Base-by-base conservation (phyloP, 257 asterid species). In the Solanum sparsipilum region DNA sequence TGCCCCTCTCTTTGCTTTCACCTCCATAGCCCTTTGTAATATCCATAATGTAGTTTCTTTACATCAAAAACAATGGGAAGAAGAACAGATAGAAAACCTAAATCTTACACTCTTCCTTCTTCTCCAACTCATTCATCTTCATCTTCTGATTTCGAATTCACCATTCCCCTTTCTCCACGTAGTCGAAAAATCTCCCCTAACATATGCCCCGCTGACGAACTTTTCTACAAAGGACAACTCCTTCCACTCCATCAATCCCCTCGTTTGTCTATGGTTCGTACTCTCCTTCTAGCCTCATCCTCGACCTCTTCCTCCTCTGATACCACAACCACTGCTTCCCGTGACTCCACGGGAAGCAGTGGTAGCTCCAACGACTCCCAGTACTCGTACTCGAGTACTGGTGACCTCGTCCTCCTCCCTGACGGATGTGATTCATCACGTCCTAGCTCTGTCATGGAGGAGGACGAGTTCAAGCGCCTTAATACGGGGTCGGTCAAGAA, bases 141-240 rank as follows among this genome's bases (percentile, higher is more conserved):
- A 65, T 93, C 98, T 73, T 95, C 99, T 71, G 95, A 93, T 82
- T 96, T 96, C 92, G 99, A 96, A 72, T 96, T 96, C 95, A 92
- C 97, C 88, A 89, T 94, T 70, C 91, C 98, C 36, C 82, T 89
- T 85, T 93, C 98, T 83, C 98, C 98, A 0, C 88, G 95, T 25
- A 94, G 93, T 67, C 83, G 83, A 25, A 56, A 52, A 23, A 1
- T 94, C 91, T 85, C 95, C 83, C 88, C 94, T 90, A 91, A 93
- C 41, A 92, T 93, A 86, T 93, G 98, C 91, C 95, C 98, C 36
- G 98, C 98, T 89, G 98, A 96, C 94, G 98, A 96, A 72, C 98
- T 96, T 87, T 96, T 96, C 93, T 95, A 96, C 94, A 96, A 95
- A 44, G 99, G 99, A 8, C 97, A 96, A 58, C 92, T 96, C 91